A percentile compares a stretch with the other conserved stretches of the same genome.
These are phyloP conservation scores for Aegilops umbellulata DNA, from an alignment of 176 grass and related monocot species.

Conservation along the genomic window DNA sequence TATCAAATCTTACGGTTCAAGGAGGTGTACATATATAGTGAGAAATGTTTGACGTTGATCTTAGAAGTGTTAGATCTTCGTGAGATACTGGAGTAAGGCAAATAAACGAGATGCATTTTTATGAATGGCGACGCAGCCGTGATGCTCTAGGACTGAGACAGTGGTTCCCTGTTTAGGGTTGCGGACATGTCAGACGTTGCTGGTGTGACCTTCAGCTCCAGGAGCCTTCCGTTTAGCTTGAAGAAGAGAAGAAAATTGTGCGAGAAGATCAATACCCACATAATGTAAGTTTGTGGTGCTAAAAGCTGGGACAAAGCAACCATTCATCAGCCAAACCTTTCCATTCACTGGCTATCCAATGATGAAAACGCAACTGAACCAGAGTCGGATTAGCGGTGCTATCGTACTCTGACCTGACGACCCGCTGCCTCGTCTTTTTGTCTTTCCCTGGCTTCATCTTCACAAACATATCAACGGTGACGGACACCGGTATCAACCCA, in stretches of 20 bases:
- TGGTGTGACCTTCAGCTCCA: not conserved
- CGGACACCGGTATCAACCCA: no score
- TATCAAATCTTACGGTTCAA: not conserved
- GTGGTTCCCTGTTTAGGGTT: not conserved
- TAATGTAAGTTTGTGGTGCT: not conserved
- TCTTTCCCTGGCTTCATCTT: no score
- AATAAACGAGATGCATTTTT: not conserved
- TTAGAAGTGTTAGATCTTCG: not conserved
- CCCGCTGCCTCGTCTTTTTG: no score
- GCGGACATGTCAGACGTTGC: not conserved
- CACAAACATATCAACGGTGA: no score
- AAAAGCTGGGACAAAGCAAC: no score
- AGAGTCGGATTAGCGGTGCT: no score
- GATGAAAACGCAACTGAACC: no score
- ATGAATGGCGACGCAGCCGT: not conserved
- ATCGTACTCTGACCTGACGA: no score
- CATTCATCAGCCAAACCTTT: no score
- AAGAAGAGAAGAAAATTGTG: not conserved
- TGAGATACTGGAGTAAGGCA: not conserved
- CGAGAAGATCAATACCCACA: not conserved
- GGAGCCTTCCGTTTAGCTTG: rapidly evolving
- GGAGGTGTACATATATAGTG: not conserved
- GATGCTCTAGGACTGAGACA: not conserved
- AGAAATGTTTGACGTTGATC: not conserved
- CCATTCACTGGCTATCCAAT: no score